Conservation (phyloP, 495 filamentous ascomycete species). For the Penicillium cosmopolitanum region DNA sequence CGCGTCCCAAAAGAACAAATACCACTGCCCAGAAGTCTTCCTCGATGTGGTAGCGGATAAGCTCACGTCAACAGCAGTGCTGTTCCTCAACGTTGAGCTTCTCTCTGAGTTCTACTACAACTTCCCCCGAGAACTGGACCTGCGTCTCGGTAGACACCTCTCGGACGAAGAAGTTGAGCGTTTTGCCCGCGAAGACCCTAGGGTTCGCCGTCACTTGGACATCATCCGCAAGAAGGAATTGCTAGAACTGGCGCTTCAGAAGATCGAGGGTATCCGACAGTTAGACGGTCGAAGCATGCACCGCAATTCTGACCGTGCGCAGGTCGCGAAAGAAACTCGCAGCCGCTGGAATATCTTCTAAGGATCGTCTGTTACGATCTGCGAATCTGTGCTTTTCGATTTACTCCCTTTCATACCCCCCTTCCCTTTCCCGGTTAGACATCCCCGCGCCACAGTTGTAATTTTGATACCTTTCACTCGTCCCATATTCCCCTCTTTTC, state of each 20-base stretch:
- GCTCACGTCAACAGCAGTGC: constrained; percentile 88
- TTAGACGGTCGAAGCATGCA: constrained; percentile 61
- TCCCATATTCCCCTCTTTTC: constrained; percentile 3
- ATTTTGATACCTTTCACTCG: constrained; percentile 25
- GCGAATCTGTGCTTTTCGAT: constrained; percentile 9
- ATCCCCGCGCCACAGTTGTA: constrained; percentile 14
- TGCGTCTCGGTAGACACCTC: constrained; percentile 80
- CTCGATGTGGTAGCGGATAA: constrained; percentile 96
- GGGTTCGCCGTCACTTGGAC: constrained; percentile 85
- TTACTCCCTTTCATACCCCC: constrained; percentile 7
- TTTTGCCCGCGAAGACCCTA: constrained; percentile 91
- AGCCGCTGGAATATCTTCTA: constrained; percentile 50
- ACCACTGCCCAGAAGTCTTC: constrained; percentile 96
- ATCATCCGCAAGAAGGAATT: constrained; percentile 90
- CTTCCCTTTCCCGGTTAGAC: constrained; percentile 10
- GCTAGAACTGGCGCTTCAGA: constrained; percentile 86
- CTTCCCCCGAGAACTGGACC: constrained; percentile 91
- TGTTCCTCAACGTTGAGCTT: constrained; percentile 97
- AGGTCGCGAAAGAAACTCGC: constrained; percentile 34
- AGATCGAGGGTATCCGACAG: constrained; percentile 86
- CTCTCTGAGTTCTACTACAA: constrained; percentile 96
- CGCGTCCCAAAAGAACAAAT: constrained; percentile 79
- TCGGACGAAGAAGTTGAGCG: constrained; percentile 78
- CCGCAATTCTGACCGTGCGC: constrained; percentile 33
- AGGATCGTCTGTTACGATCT: constrained; percentile 14